Percentiles rank a stretch among this genome's conserved stretches.
phyloP scores from a whole-genome alignment of 2,329 filamentous ascomycete species.

The Coniochaeta sp. region DNA sequence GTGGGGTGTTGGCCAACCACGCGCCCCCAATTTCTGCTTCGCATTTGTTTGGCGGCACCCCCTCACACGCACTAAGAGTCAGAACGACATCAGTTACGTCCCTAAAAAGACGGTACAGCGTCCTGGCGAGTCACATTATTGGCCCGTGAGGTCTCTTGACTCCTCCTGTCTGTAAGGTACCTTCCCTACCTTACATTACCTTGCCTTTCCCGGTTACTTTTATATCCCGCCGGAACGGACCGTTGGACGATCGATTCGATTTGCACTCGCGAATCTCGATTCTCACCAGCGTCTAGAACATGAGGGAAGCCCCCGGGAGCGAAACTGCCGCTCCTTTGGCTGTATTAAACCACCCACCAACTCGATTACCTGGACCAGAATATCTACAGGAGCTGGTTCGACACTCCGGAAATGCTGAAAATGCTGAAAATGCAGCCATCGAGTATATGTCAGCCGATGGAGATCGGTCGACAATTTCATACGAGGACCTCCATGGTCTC shows the following conservation, averaged over 20 bases:
- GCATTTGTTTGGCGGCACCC: background rate
- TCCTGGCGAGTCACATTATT: background rate
- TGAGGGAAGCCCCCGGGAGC: background rate
- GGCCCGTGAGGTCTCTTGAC: background rate
- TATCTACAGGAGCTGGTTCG: constrained; percentile 42
- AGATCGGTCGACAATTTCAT: constrained; percentile 44
- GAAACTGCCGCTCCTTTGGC: constrained; percentile 23
- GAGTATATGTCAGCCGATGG: constrained; percentile 52
- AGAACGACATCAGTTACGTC: background rate
- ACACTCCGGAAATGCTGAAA: constrained; percentile 19
- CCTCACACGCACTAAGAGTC: background rate
- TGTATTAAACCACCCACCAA: constrained; percentile 37
- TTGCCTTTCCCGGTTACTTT: background rate
- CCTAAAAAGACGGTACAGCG: background rate
- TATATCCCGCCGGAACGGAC: background rate
- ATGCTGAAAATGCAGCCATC: constrained; percentile 47
- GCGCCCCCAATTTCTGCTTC: constrained; percentile 6
- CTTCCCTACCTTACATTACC: background rate
- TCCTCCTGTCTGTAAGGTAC: background rate
- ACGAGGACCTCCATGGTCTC: constrained; percentile 51
- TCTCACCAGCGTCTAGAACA: background rate
- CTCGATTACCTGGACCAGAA: constrained; percentile 44
- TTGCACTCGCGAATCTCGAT: background rate
- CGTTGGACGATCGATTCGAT: background rate
- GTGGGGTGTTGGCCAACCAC: constrained; percentile 10